A percentile compares a stretch with the other conserved stretches of the same genome.
These are phyloP conservation scores for Carallia pectinifolia DNA, from an alignment of 345 rosid species.

Conservation along the genomic window DNA sequence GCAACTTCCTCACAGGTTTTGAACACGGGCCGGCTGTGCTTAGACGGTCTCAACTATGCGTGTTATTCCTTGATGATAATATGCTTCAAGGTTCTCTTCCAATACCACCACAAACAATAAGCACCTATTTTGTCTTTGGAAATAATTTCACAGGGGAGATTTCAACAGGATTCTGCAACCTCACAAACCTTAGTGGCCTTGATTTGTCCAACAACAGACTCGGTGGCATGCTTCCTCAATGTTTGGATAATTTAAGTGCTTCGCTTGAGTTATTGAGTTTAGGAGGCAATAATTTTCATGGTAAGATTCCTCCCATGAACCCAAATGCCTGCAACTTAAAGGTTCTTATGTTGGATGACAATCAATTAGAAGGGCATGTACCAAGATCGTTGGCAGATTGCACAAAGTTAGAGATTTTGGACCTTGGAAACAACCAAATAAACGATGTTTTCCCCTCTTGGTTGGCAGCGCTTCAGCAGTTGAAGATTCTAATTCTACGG, in stretches of 20 bases:
- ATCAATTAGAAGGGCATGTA: slow-evolving; percentile 9
- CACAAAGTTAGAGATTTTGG: slow-evolving; percentile 2
- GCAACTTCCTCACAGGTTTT: slow-evolving; percentile 17
- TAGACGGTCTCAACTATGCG: neutral
- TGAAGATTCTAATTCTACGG: slow-evolving; percentile 8
- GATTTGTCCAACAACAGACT: slow-evolving; percentile 31
- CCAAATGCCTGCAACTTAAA: neutral
- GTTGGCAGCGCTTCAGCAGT: slow-evolving; percentile 4
- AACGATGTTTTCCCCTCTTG: slow-evolving; percentile 8
- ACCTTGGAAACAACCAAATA: slow-evolving; percentile 15
- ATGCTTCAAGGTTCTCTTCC: slow-evolving; percentile 15
- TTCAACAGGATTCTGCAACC: slow-evolving; percentile 3
- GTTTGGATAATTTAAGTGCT: slow-evolving; percentile 10
- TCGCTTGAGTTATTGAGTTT: slow-evolving; percentile 2
- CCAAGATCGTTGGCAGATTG: slow-evolving; percentile 19
- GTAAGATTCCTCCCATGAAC: neutral
- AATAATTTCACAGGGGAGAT: slow-evolving; percentile 14
- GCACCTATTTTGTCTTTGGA: neutral
- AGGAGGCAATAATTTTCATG: slow-evolving; percentile 24
- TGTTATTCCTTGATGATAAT: neutral
- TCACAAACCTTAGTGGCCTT: slow-evolving; percentile 1
- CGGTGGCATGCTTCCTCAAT: slow-evolving; percentile 24
- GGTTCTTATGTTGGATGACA: neutral
- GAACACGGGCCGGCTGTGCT: neutral
- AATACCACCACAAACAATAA: neutral